Percentiles rank a stretch among this genome's conserved stretches.
Conservation (phyloP, 2,329 filamentous ascomycete genomes). For the Colletotrichum abscissum region DNA sequence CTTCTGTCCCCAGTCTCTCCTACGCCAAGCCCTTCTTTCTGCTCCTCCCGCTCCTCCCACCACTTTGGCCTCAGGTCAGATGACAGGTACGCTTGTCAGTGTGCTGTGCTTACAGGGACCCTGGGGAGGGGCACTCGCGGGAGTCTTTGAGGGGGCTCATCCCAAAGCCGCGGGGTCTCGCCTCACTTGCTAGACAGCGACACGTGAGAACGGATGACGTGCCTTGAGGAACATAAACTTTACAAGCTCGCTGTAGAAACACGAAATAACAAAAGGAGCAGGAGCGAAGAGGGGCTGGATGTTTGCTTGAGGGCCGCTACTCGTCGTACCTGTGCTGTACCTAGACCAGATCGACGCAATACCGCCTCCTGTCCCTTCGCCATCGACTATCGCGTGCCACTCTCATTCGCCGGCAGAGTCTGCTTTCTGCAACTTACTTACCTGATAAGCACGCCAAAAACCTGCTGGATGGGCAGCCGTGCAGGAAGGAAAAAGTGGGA, state of each 20-base stretch:
- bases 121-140: background rate
- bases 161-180: conserved; percentile 1
- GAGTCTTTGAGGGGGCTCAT: background rate
- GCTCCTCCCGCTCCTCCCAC: conserved; percentile 29
- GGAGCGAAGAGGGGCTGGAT: background rate
- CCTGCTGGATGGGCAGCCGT: conserved; percentile 34
- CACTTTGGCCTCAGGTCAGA: conserved; percentile 16
- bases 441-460: conserved; percentile 34
- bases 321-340: conserved; percentile 2
- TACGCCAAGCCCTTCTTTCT: conserved; percentile 28
- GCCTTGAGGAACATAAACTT: background rate
- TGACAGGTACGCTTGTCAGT: conserved; percentile 17
- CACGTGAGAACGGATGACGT: conserved; percentile 29
- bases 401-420: conserved; percentile 27
- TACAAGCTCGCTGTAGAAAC: conserved; percentile 1
- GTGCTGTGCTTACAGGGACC: background rate
- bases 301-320: background rate
- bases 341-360: conserved; percentile 16
- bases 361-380: conserved; percentile 1
- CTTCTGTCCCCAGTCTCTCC: conserved; percentile 14
- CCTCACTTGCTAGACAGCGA: background rate
- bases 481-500: conserved; percentile 35
- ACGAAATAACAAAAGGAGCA: background rate
- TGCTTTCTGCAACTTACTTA: conserved; percentile 31
- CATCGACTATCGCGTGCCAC: background rate